Percentiles rank a stretch among this genome's conserved stretches.
Conservation (phyloP, 179 eudicot species). For the Vitellaria paradoxa region DNA sequence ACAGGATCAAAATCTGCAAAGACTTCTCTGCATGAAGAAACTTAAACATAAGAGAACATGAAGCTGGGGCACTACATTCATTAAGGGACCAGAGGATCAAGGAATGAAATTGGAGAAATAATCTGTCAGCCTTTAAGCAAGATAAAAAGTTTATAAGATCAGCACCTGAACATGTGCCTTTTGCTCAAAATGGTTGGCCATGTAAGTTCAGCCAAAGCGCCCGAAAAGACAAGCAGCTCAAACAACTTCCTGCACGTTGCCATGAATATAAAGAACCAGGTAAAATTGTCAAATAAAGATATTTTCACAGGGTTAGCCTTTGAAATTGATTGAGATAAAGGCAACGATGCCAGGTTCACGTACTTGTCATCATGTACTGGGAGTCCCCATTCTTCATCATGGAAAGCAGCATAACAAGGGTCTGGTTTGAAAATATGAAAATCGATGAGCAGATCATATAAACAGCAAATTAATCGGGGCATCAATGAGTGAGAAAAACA, state of each 20-base stretch:
- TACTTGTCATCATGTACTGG: constrained; percentile 70
- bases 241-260: constrained; percentile 52
- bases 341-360: constrained; percentile 4
- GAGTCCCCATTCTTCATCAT: constrained; percentile 83
- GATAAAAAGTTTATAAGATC: background rate
- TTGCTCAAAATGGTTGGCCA: constrained; percentile 66
- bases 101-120: background rate
- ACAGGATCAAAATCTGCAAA: constrained; percentile 58
- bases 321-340: background rate
- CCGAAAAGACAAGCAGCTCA: constrained; percentile 64
- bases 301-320: background rate
- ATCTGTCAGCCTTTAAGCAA: background rate
- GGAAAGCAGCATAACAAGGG: constrained; percentile 53
- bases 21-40: constrained; percentile 45
- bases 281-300: background rate
- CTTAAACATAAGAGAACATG: background rate
- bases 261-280: constrained; percentile 5
- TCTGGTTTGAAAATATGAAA: constrained; percentile 28
- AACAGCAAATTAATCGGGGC: background rate
- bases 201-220: constrained; percentile 66
- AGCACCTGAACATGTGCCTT: constrained; percentile 54
- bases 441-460: constrained; percentile 1
- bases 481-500: background rate
- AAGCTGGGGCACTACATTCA: background rate
- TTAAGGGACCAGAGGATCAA: background rate